A percentile compares a stretch with the other conserved stretches of the same genome.
Conservation (phyloP, 306 rosid species). For the Gleditsia sinensis region DNA sequence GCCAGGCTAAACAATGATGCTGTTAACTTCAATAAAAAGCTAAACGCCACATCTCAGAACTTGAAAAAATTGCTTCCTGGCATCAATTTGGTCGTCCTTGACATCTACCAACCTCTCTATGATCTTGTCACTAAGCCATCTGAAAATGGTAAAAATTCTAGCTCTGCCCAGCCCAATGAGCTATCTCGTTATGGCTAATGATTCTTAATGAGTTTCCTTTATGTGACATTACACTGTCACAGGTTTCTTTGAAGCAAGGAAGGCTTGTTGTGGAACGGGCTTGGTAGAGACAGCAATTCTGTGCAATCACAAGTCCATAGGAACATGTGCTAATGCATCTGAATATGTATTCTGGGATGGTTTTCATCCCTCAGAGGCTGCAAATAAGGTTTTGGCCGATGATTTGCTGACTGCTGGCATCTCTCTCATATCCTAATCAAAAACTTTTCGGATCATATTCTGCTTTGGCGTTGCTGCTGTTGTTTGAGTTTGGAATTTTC, state of each 20-base stretch:
- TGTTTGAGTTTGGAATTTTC: slow-evolving; percentile 8
- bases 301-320: slow-evolving; percentile 64
- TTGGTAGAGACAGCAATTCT: slow-evolving; percentile 66
- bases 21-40: slow-evolving; percentile 59
- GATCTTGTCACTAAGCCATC: slow-evolving; percentile 64
- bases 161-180: not conserved
- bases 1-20: slow-evolving; percentile 57
- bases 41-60: slow-evolving; percentile 61
- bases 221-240: slow-evolving; percentile 24
- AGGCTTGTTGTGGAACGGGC: slow-evolving; percentile 84
- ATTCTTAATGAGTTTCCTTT: not conserved
- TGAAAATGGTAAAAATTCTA: slow-evolving; percentile 51
- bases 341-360: slow-evolving; percentile 86
- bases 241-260: slow-evolving; percentile 81
- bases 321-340: slow-evolving; percentile 84
- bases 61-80: slow-evolving; percentile 52
- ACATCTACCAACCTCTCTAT: slow-evolving; percentile 69
- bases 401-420: slow-evolving; percentile 49
- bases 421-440: slow-evolving; percentile 59
- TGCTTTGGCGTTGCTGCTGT: slow-evolving; percentile 17
- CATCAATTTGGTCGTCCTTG: slow-evolving; percentile 62
- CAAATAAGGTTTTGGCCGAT: slow-evolving; percentile 62
- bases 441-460: not conserved
- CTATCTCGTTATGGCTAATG: slow-evolving; percentile 5
- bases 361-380: slow-evolving; percentile 85